Base-by-base conservation (phyloP, 768 basidiomycete genomes). In the Suillus subluteus region DNA sequence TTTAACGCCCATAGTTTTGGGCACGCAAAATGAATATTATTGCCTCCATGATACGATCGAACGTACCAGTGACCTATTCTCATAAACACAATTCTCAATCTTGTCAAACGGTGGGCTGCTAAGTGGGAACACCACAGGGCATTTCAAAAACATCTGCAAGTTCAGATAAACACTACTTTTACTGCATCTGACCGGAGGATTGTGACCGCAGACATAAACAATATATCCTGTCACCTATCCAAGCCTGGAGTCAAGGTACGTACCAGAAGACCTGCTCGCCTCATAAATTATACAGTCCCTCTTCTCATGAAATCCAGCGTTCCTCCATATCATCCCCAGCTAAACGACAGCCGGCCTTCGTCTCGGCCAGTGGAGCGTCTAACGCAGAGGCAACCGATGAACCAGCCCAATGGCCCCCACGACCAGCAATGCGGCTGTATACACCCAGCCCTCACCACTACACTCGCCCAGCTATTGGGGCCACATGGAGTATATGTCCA, bases 391-490 rank as follows among this genome's bases (percentile, higher is more conserved):
- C 21, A n/a, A 48, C 9, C 46, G 21, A 8, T 12, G n/a, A 48
- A 11, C 11, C 46, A n/a, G 46, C 21, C 46, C n/a, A 11, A 48
- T n/a, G n/a, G 11, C 46, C 46, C 46, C 46, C n/a, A 12, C n/a
- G 11, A 48, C 46, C 46, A 48, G 9, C 46, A 48, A 48, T 48
- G 46, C 46, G 11, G 46, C 11, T 48, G 46, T n/a, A n/a, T 12
- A 48, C 46, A 48, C 46, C 46, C 46, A 48, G 46, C 46, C 11
- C 46, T 48, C n/a, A 48, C 46, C 46, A 48, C 46, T 48, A n/a
- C 46, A n/a, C 46, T 48, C 46, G 21, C n/a, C 11, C 46, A 48
- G n/a, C 4, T 48, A 21, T 48, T n/a, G n/a, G n/a, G 46, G 11
- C 9, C n/a, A 18, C 30, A 55, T 32, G 16, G 30, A 4, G 32